A percentile compares a stretch with the other conserved stretches of the same genome.
Conservation (phyloP, 2,329 filamentous ascomycete genomes). For the Colletotrichum sp. region DNA sequence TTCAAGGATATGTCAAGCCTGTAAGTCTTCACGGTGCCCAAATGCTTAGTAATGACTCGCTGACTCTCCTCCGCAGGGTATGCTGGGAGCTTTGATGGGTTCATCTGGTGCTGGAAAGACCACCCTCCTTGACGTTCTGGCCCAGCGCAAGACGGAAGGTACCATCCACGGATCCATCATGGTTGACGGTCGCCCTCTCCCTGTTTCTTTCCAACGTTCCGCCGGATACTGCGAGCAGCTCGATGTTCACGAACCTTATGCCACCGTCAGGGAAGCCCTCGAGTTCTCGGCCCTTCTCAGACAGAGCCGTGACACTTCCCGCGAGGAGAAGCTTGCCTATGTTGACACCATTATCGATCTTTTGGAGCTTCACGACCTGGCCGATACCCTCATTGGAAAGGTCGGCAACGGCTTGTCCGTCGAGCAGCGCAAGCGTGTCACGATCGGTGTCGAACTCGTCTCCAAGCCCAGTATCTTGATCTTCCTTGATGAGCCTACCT, state of each 20-base stretch:
- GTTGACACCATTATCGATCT: constrained; percentile 79
- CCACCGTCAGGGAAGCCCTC: constrained; percentile 79
- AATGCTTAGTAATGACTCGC: not conserved
- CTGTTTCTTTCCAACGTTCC: constrained; percentile 78
- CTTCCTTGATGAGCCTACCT: constrained; percentile 69
- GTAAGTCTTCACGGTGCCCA: constrained; percentile 30
- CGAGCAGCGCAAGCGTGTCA: constrained; percentile 60
- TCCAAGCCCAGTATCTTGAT: constrained; percentile 65
- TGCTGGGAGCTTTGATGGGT: constrained; percentile 80
- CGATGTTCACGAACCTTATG: constrained; percentile 75
- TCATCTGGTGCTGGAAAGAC: constrained; percentile 86
- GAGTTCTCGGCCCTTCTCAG: constrained; percentile 77
- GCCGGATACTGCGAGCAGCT: constrained; percentile 84
- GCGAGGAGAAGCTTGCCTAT: constrained; percentile 75
- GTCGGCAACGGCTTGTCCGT: constrained; percentile 59
- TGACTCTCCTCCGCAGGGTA: constrained; percentile 42
- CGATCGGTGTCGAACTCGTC: constrained; percentile 66
- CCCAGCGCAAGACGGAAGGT: constrained; percentile 80
- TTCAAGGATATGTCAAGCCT: constrained; percentile 84
- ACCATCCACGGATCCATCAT: constrained; percentile 77
- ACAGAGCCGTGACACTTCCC: constrained; percentile 68
- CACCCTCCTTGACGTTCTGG: constrained; percentile 82
- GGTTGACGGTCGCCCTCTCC: constrained; percentile 75
- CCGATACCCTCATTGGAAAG: constrained; percentile 51
- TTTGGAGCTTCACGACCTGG: constrained; percentile 53